These are phyloP conservation scores for Saccharomycopsis oosterbeekiorum DNA, from an alignment of 805 yeast genomes.

Conservation along the genomic window DNA sequence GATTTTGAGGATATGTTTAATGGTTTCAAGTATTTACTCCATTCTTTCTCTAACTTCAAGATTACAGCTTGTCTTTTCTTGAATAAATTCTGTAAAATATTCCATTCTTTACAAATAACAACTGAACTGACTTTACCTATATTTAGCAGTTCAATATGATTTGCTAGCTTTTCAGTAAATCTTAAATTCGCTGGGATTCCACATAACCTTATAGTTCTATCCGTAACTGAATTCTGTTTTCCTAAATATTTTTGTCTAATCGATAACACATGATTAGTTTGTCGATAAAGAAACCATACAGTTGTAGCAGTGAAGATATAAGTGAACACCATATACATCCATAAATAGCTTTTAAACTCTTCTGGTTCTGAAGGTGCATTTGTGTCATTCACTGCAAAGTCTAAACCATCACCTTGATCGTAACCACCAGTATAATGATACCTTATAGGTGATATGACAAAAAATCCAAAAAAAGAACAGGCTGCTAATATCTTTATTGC, in stretches of 20 bases:
- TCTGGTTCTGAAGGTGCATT: slow-evolving; percentile 13
- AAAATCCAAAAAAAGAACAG: slow-evolving; percentile 60
- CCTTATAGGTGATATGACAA: slow-evolving; percentile 76
- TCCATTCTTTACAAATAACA: slow-evolving; percentile 84
- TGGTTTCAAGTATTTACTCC: slow-evolving; percentile 59
- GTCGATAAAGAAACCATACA: slow-evolving; percentile 48
- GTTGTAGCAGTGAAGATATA: slow-evolving; percentile 72
- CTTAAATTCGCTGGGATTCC: slow-evolving; percentile 84
- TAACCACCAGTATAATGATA: slow-evolving; percentile 73
- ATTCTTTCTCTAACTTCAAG: slow-evolving; percentile 51
- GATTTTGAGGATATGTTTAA: slow-evolving; percentile 5
- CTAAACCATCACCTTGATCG: slow-evolving; percentile 44
- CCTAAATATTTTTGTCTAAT: slow-evolving; percentile 80
- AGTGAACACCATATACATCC: slow-evolving; percentile 85
- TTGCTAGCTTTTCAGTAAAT: slow-evolving; percentile 55
- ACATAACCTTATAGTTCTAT: slow-evolving; percentile 76
- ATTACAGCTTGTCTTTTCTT: slow-evolving; percentile 46
- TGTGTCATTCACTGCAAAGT: not conserved
- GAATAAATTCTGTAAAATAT: slow-evolving; percentile 54
- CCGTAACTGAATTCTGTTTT: slow-evolving; percentile 79
- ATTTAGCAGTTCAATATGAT: slow-evolving; percentile 67
- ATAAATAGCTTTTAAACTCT: slow-evolving; percentile 38
- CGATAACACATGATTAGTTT: slow-evolving; percentile 62
- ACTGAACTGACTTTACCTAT: slow-evolving; percentile 74
- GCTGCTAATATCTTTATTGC: slow-evolving; percentile 58